Percentiles rank a stretch among this genome's conserved stretches.
Conservation (phyloP, 129 eudicot genomes). For the Glebionis coronaria region DNA sequence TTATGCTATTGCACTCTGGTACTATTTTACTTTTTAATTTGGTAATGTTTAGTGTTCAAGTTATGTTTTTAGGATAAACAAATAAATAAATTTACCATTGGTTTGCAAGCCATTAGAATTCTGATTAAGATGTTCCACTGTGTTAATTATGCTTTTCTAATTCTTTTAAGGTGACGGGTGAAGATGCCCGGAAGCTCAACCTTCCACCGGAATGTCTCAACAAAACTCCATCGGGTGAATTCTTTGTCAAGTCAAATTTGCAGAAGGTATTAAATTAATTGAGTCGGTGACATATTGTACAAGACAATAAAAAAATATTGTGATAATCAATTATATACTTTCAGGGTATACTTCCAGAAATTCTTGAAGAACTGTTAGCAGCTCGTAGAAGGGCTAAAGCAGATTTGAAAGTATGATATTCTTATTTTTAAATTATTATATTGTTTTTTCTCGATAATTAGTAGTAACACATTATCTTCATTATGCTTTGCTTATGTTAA, state of each 20-base stretch:
- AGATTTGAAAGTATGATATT: slow-evolving; percentile 68
- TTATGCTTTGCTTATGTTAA: neutral
- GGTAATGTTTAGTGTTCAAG: slow-evolving; percentile 5
- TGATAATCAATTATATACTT: slow-evolving; percentile 13
- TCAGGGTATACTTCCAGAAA: slow-evolving; percentile 99
- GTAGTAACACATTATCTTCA: neutral
- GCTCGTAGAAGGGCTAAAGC: slow-evolving; percentile 99
- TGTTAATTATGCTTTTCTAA: slow-evolving; percentile 19
- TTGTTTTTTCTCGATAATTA: neutral
- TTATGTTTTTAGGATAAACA: slow-evolving; percentile 3
- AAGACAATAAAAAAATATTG: slow-evolving; percentile 9
- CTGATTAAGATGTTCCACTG: slow-evolving; percentile 12
- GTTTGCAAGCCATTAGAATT: slow-evolving; percentile 17
- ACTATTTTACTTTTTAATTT: slow-evolving; percentile 6
- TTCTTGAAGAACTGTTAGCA: slow-evolving; percentile 93
- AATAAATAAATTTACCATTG: neutral
- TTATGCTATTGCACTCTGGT: slow-evolving; percentile 97
- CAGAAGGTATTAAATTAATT: slow-evolving; percentile 61
- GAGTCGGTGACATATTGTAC: neutral
- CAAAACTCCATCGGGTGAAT: slow-evolving; percentile 97
- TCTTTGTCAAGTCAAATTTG: slow-evolving; percentile 78
- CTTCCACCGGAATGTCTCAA: slow-evolving; percentile 82
- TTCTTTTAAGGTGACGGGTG: slow-evolving; percentile 73
- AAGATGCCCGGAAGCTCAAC: slow-evolving; percentile 71
- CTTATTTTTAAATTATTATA: slow-evolving; percentile 7